phyloP scores from a whole-genome alignment of 2,329 filamentous ascomycete genomes.

The Venturiaceae sp. region DNA sequence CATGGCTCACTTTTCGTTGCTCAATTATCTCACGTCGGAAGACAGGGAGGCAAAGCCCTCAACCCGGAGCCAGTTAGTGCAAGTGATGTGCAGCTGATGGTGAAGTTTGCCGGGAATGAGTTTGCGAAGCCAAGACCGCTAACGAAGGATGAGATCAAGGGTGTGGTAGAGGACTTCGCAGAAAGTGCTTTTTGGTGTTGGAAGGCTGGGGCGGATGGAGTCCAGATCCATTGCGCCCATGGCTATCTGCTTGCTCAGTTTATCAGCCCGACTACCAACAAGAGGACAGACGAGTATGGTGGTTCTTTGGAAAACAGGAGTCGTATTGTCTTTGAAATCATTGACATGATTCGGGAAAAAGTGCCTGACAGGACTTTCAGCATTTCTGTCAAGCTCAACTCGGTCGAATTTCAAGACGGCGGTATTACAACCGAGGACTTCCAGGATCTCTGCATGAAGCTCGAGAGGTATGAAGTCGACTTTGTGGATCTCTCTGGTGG shows the following conservation, averaged over 20 bases:
- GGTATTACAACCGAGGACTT: constrained; percentile 44
- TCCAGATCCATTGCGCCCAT: constrained; percentile 29
- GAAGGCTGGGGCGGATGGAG: constrained; percentile 50
- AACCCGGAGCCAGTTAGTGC: constrained; percentile 42
- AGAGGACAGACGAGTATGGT: constrained; percentile 38
- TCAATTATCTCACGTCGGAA: constrained; percentile 54
- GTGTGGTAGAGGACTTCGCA: constrained; percentile 49
- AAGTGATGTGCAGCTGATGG: constrained; percentile 35
- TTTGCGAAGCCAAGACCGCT: constrained; percentile 3
- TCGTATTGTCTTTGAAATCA: constrained; percentile 43
- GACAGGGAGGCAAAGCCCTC: constrained; percentile 38
- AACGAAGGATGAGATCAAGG: constrained; percentile 24
- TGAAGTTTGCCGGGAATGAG: constrained; percentile 19
- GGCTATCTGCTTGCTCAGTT: constrained; percentile 28
- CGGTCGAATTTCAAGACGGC: constrained; percentile 45
- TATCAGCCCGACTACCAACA: constrained; percentile 37
- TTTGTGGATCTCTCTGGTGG: constrained; percentile 53
- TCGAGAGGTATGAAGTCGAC: constrained; percentile 41
- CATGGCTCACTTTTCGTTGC: constrained; percentile 48
- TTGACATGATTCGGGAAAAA: constrained; percentile 36
- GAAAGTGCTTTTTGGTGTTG: constrained; percentile 53
- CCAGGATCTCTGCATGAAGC: constrained; percentile 34
- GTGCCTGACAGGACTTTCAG: constrained; percentile 27
- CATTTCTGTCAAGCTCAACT: constrained; percentile 49
- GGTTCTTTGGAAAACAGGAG: constrained; percentile 40